Percentiles rank a stretch among this genome's conserved stretches.
These are phyloP conservation scores for Trametopsis cervina DNA, from an alignment of 768 basidiomycete genomes.

Conservation along the genomic window DNA sequence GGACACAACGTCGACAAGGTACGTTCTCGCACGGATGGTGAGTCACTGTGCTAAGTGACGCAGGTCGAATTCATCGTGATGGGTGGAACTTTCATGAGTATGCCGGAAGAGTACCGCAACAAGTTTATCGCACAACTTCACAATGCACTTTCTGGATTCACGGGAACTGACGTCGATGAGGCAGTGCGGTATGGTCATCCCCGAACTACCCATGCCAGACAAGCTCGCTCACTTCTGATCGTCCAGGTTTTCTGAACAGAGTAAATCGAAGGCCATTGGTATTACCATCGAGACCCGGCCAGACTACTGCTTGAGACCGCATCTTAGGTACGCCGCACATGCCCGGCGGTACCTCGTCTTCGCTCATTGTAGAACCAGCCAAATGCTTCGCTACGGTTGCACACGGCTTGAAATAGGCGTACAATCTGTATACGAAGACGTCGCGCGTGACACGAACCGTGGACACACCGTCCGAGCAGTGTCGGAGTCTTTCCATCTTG, in stretches of 20 bases:
- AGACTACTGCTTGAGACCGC: slow-evolving; percentile 95
- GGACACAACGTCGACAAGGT: slow-evolving; percentile 98
- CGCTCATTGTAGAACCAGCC: slow-evolving; percentile 37
- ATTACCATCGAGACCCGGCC: slow-evolving; percentile 99
- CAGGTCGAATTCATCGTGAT: slow-evolving; percentile 91
- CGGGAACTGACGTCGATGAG: slow-evolving; percentile 90
- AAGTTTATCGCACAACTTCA: slow-evolving; percentile 95
- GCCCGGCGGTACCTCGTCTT: not conserved
- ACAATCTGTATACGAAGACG: slow-evolving; percentile 98
- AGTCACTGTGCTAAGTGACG: not conserved
- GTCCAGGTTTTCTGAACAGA: slow-evolving; percentile 87
- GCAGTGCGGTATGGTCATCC: slow-evolving; percentile 63
- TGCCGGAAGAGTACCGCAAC: slow-evolving; percentile 93
- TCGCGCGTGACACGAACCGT: slow-evolving; percentile 96
- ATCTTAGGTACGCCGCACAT: slow-evolving; percentile 61
- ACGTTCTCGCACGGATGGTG: slow-evolving; percentile 6
- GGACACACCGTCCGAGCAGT: slow-evolving; percentile 98
- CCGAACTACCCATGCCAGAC: not conserved
- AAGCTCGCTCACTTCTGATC: not conserved
- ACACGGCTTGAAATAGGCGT: slow-evolving; percentile 98
- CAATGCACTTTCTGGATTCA: slow-evolving; percentile 94
- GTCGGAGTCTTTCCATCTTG: slow-evolving; percentile 93
- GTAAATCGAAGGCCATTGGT: slow-evolving; percentile 97
- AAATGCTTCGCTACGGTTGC: slow-evolving; percentile 99
- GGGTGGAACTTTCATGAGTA: slow-evolving; percentile 99